Evolutionary conservation across 495 filamentous ascomycete genomes (phyloP).

Genomic region (Penicillium antarcticum): DNA sequence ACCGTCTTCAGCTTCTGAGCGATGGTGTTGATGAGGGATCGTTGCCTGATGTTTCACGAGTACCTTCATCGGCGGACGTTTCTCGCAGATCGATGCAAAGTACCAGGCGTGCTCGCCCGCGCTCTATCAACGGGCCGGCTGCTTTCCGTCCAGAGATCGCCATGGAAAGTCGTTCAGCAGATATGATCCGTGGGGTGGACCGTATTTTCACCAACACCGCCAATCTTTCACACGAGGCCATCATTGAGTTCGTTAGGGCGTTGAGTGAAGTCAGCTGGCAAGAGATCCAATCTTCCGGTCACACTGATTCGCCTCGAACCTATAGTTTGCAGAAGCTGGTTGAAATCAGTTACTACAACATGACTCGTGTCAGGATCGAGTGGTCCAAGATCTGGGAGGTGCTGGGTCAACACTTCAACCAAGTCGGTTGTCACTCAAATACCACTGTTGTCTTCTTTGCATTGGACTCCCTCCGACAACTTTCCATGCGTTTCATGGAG

Average conservation of each 20-base stretch:
- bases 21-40: constrained; percentile 89
- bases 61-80: constrained; percentile 48
- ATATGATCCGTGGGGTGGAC: constrained; percentile 90
- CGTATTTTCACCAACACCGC: constrained; percentile 94
- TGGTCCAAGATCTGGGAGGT: constrained; percentile 98
- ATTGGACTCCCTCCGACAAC: constrained; percentile 86
- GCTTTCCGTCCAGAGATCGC: constrained; percentile 83
- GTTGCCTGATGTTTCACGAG: constrained; percentile 88
- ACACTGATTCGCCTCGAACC: constrained; percentile 89
- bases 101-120: constrained; percentile 57
- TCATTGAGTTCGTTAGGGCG: constrained; percentile 94
- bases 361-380: constrained; percentile 96
- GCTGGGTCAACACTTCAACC: constrained; percentile 95
- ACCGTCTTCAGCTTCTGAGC: constrained; percentile 91
- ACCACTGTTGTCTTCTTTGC: constrained; percentile 96
- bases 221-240: constrained; percentile 88
- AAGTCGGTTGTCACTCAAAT: constrained; percentile 93
- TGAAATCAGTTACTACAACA: constrained; percentile 99
- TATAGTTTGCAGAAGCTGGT: constrained; percentile 98
- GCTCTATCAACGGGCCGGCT: constrained; percentile 60
- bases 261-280: constrained; percentile 98
- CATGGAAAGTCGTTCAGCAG: constrained; percentile 84
- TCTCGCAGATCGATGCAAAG: constrained; percentile 69
- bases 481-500: constrained; percentile 98
- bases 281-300: constrained; percentile 94